Base-by-base conservation (phyloP, 83 land plant genomes). In the Picea abies region DNA sequence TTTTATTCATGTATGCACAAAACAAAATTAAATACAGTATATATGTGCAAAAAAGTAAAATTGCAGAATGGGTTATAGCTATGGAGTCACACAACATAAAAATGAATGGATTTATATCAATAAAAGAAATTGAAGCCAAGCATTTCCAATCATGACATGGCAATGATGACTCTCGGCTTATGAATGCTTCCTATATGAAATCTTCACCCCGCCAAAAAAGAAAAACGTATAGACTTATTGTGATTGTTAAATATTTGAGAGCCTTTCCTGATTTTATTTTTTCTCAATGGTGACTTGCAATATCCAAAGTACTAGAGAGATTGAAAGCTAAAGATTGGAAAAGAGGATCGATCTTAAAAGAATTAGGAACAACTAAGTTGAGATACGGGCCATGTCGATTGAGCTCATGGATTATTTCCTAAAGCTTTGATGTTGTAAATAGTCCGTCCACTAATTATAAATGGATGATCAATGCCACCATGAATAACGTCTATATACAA, bases 71-170 rank as follows among this genome's bases (percentile, higher is more conserved):
- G 35, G 35, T 32, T 32, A 32, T 32, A 32, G 35, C 35, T 32
- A 32, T 32, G 35, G 35, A 32, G 35, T 32, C 35, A 32, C 35
- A 32, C 35, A 32, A 32, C 35, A 32, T 32, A 32, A 32, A 32
- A 32, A 32, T 32, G 35, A 32, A 32, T 32, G 35, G 32, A 32
- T 32, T 32, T 32, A 32, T 32, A 32, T 32, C 35, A 14, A 23
- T 72, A 8, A 47, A 47, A 47, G 49, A 47, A 47, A 44, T 12
- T 3, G 66, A 8, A 41, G 37, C 26, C 11, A 80, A 93, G 94
- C 93, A 93, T 93, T 68, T 88, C 63, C n/a, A 89, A 66, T 60
- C 93, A 91, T 39, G 94, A 86, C 96, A 91, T 89, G 12, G 87
- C 91, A 58, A 90, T 37, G 2, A 91, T 82, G 39, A 88, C 92